phyloP scores from a whole-genome alignment of 352 stramenopile species.

The Aphanomyces invadans region DNA sequence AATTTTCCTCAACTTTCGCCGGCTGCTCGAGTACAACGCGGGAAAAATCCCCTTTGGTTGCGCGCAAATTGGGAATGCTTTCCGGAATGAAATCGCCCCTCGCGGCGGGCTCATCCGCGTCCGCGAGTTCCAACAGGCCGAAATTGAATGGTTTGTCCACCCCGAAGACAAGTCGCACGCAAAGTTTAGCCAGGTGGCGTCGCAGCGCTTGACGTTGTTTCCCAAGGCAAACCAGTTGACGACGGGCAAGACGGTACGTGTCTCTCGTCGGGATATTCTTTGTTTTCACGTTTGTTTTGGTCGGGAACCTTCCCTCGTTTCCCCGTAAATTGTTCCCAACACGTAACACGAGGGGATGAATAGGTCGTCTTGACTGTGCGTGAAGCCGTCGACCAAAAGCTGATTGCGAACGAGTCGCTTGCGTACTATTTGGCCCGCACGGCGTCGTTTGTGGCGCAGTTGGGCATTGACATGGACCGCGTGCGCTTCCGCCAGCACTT shows the following conservation, averaged over 20 bases:
- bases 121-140: conserved; percentile 98
- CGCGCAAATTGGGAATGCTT: conserved; percentile 82
- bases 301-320: too few relatives aligned
- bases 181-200: conserved; percentile 88
- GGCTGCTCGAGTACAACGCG: conserved; percentile 97
- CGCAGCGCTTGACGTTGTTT: conserved; percentile 88
- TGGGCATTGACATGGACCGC: conserved; percentile 90
- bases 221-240: conserved; percentile 94
- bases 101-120: conserved; percentile 94
- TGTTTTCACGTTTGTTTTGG: too few relatives aligned
- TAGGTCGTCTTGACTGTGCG: conserved; percentile 85
- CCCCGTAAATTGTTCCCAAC: too few relatives aligned
- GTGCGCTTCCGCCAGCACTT: conserved; percentile 99
- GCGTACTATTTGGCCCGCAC: conserved; percentile 99
- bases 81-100: conserved; percentile 96
- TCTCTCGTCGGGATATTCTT: too few relatives aligned
- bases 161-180: conserved; percentile 97
- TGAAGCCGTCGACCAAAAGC: conserved; percentile 86
- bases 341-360: too few relatives aligned
- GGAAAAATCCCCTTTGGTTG: conserved; percentile 86
- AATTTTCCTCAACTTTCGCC: conserved; percentile 99
- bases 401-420: conserved; percentile 98
- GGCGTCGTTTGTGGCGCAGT: conserved; percentile 91
- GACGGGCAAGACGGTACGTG: conserved; percentile 93
- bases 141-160: conserved; percentile 99